Base-by-base conservation (phyloP, 345 rosid species). In the Syzygium aromaticum region DNA sequence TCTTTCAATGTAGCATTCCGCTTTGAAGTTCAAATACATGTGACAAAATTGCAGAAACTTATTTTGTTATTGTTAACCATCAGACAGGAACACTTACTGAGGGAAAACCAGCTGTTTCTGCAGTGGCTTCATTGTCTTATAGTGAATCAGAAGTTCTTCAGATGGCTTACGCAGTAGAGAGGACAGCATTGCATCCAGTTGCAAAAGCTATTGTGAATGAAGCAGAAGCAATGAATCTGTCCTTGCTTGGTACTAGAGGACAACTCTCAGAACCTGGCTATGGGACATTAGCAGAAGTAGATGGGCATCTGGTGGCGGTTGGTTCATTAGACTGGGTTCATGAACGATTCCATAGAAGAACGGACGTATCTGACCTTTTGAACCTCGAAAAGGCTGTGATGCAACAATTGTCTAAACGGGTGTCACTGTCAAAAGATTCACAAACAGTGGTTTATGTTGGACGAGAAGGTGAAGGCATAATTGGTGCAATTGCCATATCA, bases 1-100 rank as follows among this genome's bases (percentile, higher is more conserved):
- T 73, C 8, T 7, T 38, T 73, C 38, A 10, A 73, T 3, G 8
- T 73, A 9, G 82, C 82, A 73, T 73, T 73, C 82, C 38, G 49
- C 80, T 73, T 73, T 73, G 19, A 73, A 73, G 49, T 38, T 73
- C 49, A 73, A 33, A 19, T 33, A 73, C 25, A 73, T 73, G 27
- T 38, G 80, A 73, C 3, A 15, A 73, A 67, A 73, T 73, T 73
- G 82, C 7, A 19, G 82, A 73, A 21, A 73, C 82, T 73, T 73
- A 73, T 73, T 73, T 73, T 73, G 27, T 84, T 43, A n/a, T 51
- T 89, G 52, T 87, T 87, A 84, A 67, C 51, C 59, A 88, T 88
- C 92, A 96, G 99, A 97, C 99, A 53, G 99, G 99, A 54, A 97
- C 99, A 84, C 98, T 97, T 73, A 96, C 98, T 25, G 98, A 95